phyloP scores from a whole-genome alignment of 1,284 basidiomycete genomes.

The Austropuccinia psidii region DNA sequence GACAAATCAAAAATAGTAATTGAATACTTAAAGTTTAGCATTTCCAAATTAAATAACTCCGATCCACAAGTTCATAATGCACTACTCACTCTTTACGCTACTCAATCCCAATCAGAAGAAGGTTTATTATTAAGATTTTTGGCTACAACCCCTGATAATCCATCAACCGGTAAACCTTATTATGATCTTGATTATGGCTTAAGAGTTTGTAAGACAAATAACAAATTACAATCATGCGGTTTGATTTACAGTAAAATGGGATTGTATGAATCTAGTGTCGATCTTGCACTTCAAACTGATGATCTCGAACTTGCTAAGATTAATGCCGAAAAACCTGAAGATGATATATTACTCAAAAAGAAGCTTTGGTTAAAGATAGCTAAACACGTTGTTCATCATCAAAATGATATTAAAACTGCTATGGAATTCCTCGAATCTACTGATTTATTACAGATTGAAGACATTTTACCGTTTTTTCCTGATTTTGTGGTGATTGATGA shows the following conservation, averaged over 20 bases:
- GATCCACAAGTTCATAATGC: conserved; percentile 89
- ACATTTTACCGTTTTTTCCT: conserved; percentile 98
- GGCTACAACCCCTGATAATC: conserved; percentile 70
- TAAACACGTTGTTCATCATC: conserved; percentile 90
- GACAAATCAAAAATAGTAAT: conserved; percentile 24
- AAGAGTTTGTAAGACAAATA: conserved; percentile 66
- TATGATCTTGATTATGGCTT: conserved; percentile 96
- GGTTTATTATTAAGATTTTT: conserved; percentile 76
- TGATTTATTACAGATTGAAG: conserved; percentile 91
- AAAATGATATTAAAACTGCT: conserved; percentile 93
- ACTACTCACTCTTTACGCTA: conserved; percentile 75
- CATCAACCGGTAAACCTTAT: conserved; percentile 74
- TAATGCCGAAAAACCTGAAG: conserved; percentile 86
- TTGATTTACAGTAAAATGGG: conserved; percentile 98
- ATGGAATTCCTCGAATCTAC: conserved; percentile 94
- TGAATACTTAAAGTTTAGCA: conserved; percentile 45
- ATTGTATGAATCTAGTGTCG: conserved; percentile 89
- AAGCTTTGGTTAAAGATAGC: conserved; percentile 98
- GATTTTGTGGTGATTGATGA: conserved; percentile 99
- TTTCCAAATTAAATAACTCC: conserved; percentile 72
- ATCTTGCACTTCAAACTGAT: conserved; percentile 84
- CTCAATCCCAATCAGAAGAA: conserved; percentile 58
- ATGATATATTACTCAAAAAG: conserved; percentile 75
- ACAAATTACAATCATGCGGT: conserved; percentile 80
- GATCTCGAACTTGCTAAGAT: conserved; percentile 86